Conservation (phyloP, 139 green algal genomes). For the Chlorella ohadii region DNA sequence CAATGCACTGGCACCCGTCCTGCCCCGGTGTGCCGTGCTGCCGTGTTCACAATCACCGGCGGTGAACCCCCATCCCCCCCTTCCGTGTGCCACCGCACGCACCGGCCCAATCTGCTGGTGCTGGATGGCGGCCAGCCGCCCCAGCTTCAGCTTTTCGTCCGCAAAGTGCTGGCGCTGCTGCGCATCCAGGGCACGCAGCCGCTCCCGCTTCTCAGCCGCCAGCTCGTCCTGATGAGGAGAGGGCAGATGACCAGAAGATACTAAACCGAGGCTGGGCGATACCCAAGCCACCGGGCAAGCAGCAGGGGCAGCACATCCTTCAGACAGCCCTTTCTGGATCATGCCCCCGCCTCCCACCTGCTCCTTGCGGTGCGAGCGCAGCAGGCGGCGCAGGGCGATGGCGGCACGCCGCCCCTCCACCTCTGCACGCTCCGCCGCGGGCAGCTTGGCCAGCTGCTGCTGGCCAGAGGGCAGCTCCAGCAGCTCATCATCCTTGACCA, state of each 20-base stretch:
- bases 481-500: not conserved
- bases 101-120: not conserved
- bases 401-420: not conserved
- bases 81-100: not conserved
- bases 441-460: not conserved
- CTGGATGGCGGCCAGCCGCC: slow-evolving; percentile 5
- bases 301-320: not conserved
- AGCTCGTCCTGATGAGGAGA: not conserved
- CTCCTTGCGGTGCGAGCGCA: slow-evolving; percentile 22
- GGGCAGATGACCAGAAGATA: not conserved
- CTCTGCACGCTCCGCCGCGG: no score
- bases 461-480: not conserved
- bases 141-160: slow-evolving; percentile 17
- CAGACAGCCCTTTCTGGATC: no score
- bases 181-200: not conserved
- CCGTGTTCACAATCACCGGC: no score
- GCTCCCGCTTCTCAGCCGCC: not conserved
- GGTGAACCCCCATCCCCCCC: no score
- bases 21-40: no score
- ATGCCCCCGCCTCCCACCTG: not conserved
- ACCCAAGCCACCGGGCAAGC: not conserved
- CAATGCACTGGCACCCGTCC: no score
- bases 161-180: not conserved
- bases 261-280: no score
- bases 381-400: slow-evolving; percentile 16